Conservation (phyloP, 2,329 filamentous ascomycete species). For the Talaromyces sp. region DNA sequence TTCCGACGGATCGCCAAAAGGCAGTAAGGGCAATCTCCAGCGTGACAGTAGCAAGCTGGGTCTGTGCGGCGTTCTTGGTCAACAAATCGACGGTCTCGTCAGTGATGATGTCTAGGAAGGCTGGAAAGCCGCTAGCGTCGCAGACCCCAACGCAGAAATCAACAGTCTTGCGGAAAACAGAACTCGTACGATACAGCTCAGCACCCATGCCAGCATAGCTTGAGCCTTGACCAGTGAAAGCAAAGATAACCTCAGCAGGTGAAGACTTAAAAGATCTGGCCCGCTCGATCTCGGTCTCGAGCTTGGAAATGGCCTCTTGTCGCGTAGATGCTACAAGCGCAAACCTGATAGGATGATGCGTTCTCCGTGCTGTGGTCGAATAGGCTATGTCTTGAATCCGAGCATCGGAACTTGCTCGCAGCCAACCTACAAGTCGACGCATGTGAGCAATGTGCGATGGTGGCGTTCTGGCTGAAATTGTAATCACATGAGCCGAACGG, state of each 20-base stretch:
- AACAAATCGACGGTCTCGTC: background rate
- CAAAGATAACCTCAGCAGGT: conserved; percentile 30
- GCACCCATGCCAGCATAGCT: conserved; percentile 27
- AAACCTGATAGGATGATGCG: conserved; percentile 40
- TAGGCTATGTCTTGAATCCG: conserved; percentile 51
- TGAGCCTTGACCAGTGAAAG: conserved; percentile 38
- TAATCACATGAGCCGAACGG: too few relatives aligned
- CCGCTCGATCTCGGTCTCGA: conserved; percentile 1
- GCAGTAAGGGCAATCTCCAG: background rate
- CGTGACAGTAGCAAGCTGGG: background rate
- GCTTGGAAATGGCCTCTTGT: background rate
- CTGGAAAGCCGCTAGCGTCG: background rate
- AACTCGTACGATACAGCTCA: conserved; percentile 39
- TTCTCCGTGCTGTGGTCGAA: conserved; percentile 59
- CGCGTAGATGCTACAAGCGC: conserved; percentile 19
- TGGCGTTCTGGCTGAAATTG: too few relatives aligned
- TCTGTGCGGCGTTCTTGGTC: background rate
- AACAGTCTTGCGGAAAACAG: background rate
- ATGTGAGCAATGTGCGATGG: too few relatives aligned
- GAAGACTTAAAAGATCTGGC: conserved; percentile 39
- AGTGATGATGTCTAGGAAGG: background rate
- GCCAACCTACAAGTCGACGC: too few relatives aligned
- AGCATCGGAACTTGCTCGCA: too few relatives aligned
- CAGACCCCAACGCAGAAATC: background rate
- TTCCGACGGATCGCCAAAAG: conserved; percentile 21